Conservation (phyloP, 2,329 filamentous ascomycete genomes). For the Amphichorda felina region DNA sequence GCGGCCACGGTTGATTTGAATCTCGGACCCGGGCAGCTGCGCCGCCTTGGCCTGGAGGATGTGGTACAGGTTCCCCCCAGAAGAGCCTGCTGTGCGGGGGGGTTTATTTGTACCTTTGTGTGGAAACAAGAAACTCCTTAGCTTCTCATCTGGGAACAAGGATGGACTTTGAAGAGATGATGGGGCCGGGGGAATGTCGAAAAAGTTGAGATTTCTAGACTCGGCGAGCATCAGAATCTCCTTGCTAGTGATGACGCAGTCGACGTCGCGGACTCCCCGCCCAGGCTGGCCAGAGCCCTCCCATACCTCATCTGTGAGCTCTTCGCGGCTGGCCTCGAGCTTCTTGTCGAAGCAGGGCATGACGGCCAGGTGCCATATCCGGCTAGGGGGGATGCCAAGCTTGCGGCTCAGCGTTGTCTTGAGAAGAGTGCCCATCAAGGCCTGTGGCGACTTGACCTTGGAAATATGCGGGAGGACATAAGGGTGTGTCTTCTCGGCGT, state of each 20-base stretch:
- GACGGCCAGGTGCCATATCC: constrained; percentile 87
- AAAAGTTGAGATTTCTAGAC: constrained; percentile 67
- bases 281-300: constrained; percentile 32
- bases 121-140: constrained; percentile 68
- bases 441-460: constrained; percentile 85
- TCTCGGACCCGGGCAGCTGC: constrained; percentile 56
- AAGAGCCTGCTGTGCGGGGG: constrained; percentile 56
- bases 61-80: constrained; percentile 81
- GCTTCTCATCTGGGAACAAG: constrained; percentile 59
- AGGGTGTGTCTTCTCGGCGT: constrained; percentile 95
- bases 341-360: constrained; percentile 99
- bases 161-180: constrained; percentile 24
- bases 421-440: constrained; percentile 76
- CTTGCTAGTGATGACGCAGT: constrained; percentile 95
- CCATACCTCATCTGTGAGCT: constrained; percentile 79
- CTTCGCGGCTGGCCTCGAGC: constrained; percentile 84
- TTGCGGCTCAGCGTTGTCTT: constrained; percentile 72
- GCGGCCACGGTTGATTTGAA: constrained; percentile 63
- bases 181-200: constrained; percentile 49
- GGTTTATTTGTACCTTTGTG: constrained; percentile 23
- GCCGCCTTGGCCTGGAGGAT: constrained; percentile 66
- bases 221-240: constrained; percentile 85
- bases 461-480: constrained; percentile 87
- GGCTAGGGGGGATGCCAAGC: constrained; percentile 60
- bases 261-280: constrained; percentile 68